Evolutionary conservation across 352 stramenopile species (phyloP), one percentile per base, ranked within the genome.

Genomic region (Pythium periplocum): DNA sequence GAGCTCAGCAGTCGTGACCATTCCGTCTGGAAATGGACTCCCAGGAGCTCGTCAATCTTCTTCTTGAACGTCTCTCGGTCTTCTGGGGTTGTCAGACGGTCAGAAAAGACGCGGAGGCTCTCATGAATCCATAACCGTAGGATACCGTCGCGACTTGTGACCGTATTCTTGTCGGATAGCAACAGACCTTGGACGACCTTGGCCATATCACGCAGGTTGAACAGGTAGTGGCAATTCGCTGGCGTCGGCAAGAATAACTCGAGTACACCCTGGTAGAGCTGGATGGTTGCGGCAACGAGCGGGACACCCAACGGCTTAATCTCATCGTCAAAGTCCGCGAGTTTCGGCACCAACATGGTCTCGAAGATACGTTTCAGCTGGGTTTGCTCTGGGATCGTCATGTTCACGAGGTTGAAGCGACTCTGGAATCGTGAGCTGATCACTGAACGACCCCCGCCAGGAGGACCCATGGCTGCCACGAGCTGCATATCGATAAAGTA

Each of bases 401-500:
- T 82, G 64, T 97, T 96, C 6, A 98, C 73, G 0, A 98, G 50
- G 53, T 95, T 87, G 62, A 98, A 98, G 2, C 90, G 80, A 42
- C 84, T 93, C 61, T 97, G 90, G 42, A 96, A 96, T 5, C 91
- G 79, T 2, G 78, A 83, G 50, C 82, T 96, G 49, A 96, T 96
- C 17, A 96, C 80, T 0, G 85, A 93, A 9, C 90, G 74, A 1
- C 90, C 91, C 45, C 91, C 77, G n/a, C 78, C 78, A 26, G 87
- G 82, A 42, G 91, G 78, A 5, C 86, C 74, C 91, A 97, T 97
- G 1, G 86, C 81, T 4, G 82, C 82, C 2, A 97, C 67, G 42
- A 96, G 78, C 58, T 97, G 87, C 65, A 95, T 93, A 53, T 98
- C 91, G 7, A 94, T 67, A 46, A 98, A 95, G 47, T 95, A 90